phyloP scores from a whole-genome alignment of 768 basidiomycete genomes.

The Auricularia sp. region DNA sequence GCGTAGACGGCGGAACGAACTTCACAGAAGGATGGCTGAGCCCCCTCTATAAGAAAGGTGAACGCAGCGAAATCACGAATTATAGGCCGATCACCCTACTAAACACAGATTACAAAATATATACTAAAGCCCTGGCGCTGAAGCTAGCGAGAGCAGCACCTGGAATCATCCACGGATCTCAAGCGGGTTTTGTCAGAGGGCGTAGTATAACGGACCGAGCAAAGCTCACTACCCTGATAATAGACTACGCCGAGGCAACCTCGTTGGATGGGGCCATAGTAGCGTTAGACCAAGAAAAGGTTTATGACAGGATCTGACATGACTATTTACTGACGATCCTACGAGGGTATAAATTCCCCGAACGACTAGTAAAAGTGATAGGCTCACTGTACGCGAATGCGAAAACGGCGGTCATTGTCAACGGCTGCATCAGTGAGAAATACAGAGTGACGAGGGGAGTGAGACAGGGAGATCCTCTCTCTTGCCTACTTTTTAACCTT shows the following conservation, averaged over 20 bases:
- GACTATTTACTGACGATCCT: constrained; percentile 8
- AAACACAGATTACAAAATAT: constrained; percentile 9
- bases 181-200: constrained; percentile 9
- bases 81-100: constrained; percentile 12
- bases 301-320: constrained; percentile 8
- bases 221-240: constrained; percentile 6
- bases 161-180: constrained; percentile 4
- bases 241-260: constrained; percentile 4
- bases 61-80: constrained; percentile 5
- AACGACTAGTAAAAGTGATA: not conserved
- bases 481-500: constrained; percentile 12
- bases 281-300: constrained; percentile 11
- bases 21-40: constrained; percentile 4
- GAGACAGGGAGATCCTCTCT: constrained; percentile 9
- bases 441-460: not conserved
- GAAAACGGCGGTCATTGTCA: not conserved
- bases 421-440: not conserved
- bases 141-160: not conserved
- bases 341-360: constrained; percentile 2
- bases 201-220: constrained; percentile 10
- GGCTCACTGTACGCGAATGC: not conserved
- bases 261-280: constrained; percentile 4
- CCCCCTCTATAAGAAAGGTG: constrained; percentile 8
- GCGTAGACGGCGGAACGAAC: not conserved
- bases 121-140: not conserved